phyloP scores from a whole-genome alignment of 2,329 filamentous ascomycete genomes.

The Neofusicoccum sp. region DNA sequence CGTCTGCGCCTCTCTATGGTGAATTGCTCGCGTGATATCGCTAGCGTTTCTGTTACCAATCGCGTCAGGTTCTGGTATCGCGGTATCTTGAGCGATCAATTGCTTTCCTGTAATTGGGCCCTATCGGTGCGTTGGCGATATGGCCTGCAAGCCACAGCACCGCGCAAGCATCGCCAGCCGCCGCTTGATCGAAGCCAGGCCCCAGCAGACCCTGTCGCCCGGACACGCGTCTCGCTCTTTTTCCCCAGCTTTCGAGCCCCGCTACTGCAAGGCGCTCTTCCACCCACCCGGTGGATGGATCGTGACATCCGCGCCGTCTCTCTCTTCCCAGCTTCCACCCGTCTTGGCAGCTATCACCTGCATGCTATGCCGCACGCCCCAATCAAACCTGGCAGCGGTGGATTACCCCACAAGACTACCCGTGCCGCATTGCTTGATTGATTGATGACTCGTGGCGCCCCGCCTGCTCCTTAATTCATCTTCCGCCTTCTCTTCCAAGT shows the following conservation, averaged over 20 bases:
- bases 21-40: not conserved
- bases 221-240: too few species aligned
- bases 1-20: too few species aligned
- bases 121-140: not conserved
- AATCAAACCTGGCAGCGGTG: not conserved
- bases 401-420: not conserved
- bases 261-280: not conserved
- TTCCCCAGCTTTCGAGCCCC: not conserved
- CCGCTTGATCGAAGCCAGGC: not conserved
- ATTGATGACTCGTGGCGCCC: not conserved
- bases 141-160: not conserved
- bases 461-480: not conserved
- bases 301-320: too few species aligned
- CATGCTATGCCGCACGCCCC: too few species aligned
- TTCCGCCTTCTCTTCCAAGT: not conserved
- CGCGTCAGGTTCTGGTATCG: not conserved
- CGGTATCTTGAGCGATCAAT: too few species aligned
- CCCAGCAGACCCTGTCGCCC: not conserved
- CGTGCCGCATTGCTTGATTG: not conserved
- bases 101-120: too few species aligned
- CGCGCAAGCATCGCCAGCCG: not conserved
- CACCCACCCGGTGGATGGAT: not conserved
- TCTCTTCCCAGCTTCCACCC: too few species aligned
- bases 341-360: too few species aligned
- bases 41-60: not conserved